phyloP scores from a whole-genome alignment of 2,329 filamentous ascomycete species.

The Colletotrichum coccodes region DNA sequence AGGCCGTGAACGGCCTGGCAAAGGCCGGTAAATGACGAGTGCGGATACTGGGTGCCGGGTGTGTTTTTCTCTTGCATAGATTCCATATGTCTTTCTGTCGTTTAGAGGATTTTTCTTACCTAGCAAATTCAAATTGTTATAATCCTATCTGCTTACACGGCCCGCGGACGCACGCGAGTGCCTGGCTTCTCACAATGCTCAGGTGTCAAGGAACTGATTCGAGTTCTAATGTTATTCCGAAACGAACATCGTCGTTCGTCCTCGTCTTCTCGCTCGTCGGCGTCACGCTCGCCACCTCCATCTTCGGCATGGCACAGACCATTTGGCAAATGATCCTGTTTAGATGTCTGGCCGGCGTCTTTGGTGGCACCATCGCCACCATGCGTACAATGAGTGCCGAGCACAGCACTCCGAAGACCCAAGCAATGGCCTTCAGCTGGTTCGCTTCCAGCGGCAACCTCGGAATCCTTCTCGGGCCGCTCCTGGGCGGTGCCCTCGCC shows the following conservation, averaged over 20 bases:
- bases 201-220: no score
- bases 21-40: no score
- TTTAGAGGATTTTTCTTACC: no score
- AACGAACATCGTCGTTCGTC: no score
- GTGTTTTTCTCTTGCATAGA: no score
- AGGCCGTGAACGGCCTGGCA: conserved; percentile 15
- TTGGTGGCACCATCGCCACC: conserved; percentile 79
- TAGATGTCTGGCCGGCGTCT: conserved; percentile 77
- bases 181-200: no score
- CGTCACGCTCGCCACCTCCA: conserved; percentile 65
- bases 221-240: no score
- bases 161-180: no score
- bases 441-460: conserved; percentile 81
- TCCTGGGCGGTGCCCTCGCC: conserved; percentile 76
- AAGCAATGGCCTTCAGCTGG: conserved; percentile 79
- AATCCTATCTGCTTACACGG: no score
- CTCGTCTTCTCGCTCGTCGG: conserved; percentile 75
- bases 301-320: conserved; percentile 75
- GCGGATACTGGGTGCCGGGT: no score
- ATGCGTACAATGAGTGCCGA: conserved; percentile 83
- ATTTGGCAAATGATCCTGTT: conserved; percentile 82
- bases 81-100: no score
- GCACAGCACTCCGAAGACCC: conserved; percentile 74
- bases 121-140: no score
- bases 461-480: conserved; percentile 77